These are phyloP conservation scores for Arxiozyma slooffiae DNA, from an alignment of 1,139 yeast genomes.

Conservation along the genomic window DNA sequence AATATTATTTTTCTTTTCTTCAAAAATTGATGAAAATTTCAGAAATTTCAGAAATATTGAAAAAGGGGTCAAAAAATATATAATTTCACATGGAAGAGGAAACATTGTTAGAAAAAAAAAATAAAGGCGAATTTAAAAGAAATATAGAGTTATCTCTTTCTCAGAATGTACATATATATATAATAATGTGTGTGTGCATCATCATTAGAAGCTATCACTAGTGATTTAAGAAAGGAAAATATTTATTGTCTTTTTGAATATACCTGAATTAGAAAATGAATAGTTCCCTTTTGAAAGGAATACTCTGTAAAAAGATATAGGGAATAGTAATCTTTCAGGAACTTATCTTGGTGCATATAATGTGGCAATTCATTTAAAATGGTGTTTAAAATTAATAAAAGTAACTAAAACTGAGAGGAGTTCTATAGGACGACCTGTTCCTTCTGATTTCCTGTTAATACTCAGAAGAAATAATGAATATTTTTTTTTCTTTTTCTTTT, in stretches of 20 bases:
- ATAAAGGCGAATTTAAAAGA: background rate
- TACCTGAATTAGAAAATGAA: background rate
- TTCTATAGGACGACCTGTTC: background rate
- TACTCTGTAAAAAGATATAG: background rate
- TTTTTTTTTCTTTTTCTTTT: too few species aligned
- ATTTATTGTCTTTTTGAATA: too few species aligned
- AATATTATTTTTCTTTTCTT: background rate
- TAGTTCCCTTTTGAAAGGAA: too few species aligned
- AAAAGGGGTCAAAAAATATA: too few species aligned
- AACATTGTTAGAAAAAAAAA: too few species aligned
- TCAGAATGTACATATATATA: too few species aligned
- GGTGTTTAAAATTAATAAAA: slow-evolving; percentile 47
- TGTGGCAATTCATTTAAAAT: slow-evolving; percentile 46
- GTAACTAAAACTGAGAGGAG: slow-evolving; percentile 41
- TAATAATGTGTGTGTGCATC: background rate
- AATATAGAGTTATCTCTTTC: background rate
- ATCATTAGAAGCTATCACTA: background rate
- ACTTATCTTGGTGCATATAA: slow-evolving; percentile 37
- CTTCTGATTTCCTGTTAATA: slow-evolving; percentile 3
- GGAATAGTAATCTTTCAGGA: slow-evolving; percentile 1
- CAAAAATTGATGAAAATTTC: background rate
- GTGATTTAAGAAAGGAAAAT: background rate
- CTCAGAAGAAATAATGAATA: slow-evolving; percentile 5
- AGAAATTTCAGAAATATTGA: background rate
- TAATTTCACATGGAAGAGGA: background rate